phyloP scores from a whole-genome alignment of 2,329 filamentous ascomycete species.

The Colletotrichum sojae region DNA sequence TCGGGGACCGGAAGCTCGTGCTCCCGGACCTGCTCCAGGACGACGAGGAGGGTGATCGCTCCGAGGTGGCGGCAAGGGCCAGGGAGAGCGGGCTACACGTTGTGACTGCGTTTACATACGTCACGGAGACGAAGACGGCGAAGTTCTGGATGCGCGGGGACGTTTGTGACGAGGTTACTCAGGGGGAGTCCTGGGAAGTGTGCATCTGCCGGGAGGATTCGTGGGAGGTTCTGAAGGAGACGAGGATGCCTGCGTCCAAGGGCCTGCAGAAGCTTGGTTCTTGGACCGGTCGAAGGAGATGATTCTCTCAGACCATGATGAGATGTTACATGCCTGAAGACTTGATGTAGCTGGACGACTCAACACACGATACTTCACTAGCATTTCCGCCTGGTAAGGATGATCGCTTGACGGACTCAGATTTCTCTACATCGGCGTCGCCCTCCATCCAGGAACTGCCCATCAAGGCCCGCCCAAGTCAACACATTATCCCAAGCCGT shows the following conservation, averaged over 20 bases:
- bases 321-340: not conserved
- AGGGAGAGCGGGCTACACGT: conserved; percentile 8
- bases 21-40: conserved; percentile 7
- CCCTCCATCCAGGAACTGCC: too few relatives aligned
- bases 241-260: not conserved
- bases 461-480: too few relatives aligned
- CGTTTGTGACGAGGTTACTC: conserved; percentile 1
- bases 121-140: conserved; percentile 13
- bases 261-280: not conserved
- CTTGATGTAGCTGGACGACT: too few relatives aligned
- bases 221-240: not conserved
- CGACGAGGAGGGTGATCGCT: conserved; percentile 6
- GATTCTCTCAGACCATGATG: too few relatives aligned
- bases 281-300: not conserved
- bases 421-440: too few relatives aligned
- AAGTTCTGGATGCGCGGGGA: conserved; percentile 33
- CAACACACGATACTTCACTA: too few relatives aligned
- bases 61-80: not conserved
- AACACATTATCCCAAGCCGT: too few relatives aligned
- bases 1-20: not conserved
- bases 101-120: conserved; percentile 25
- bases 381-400: too few relatives aligned
- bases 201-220: conserved; percentile 18
- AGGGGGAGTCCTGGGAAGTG: not conserved
- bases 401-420: too few relatives aligned